Evolutionary conservation across 495 filamentous ascomycete genomes (phyloP).

Genomic region (Neurospora tetrasperma): DNA sequence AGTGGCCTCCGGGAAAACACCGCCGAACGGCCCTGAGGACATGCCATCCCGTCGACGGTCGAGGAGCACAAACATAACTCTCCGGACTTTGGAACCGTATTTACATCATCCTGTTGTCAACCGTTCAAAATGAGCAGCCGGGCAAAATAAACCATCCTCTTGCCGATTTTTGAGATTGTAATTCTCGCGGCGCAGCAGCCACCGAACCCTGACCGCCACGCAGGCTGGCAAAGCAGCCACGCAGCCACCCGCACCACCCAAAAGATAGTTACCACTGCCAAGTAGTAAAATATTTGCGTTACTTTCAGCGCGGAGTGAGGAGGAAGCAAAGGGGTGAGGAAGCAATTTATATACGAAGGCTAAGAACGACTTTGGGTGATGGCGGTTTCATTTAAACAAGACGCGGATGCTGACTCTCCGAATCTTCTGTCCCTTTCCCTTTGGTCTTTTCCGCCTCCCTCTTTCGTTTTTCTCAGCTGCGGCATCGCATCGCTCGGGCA

Average conservation of each 20-base stretch:
- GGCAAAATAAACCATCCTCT: not conserved
- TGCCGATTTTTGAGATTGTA: not conserved
- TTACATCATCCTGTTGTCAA: not conserved
- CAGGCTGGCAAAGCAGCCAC: not conserved
- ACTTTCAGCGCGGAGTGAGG: not conserved
- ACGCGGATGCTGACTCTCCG: not conserved
- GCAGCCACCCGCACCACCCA: not conserved
- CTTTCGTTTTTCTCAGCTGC: not conserved
- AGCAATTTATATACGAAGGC: not conserved
- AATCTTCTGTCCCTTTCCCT: not conserved
- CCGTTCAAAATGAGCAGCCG: not conserved
- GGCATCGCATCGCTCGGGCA: not conserved
- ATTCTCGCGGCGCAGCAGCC: not conserved
- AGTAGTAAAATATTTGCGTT: not conserved
- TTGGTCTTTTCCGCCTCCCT: not conserved
- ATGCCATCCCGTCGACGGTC: not conserved
- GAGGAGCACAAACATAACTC: not conserved
- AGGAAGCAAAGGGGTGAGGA: not conserved
- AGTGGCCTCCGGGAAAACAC: not conserved
- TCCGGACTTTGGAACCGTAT: not conserved
- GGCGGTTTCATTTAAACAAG: not conserved
- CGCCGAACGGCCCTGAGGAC: not conserved
- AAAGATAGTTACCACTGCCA: not conserved
- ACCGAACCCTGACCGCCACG: not conserved
- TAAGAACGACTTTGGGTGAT: not conserved